Conservation (phyloP, 768 basidiomycete species). For the Mycena chlorophos region DNA sequence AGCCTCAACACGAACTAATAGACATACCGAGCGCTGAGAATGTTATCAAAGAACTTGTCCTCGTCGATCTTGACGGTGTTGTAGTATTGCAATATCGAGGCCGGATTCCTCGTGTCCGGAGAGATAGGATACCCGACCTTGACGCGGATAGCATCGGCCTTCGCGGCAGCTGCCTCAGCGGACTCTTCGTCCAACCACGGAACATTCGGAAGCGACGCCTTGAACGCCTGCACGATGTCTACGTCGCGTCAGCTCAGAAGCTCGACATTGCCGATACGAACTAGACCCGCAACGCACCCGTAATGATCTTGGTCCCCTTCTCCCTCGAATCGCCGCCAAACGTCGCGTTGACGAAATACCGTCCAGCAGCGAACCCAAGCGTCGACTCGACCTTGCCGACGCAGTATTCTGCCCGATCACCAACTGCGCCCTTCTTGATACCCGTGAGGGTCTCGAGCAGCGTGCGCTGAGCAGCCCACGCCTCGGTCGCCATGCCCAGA, state of each 20-base stretch:
- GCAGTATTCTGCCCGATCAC: conserved; percentile 84
- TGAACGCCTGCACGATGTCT: conserved; percentile 85
- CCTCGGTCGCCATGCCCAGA: conserved; percentile 72
- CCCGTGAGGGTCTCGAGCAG: conserved; percentile 77
- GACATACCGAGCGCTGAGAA: conserved; percentile 60
- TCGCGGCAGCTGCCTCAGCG: conserved; percentile 77
- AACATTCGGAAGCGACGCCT: conserved; percentile 67
- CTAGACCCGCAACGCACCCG: conserved; percentile 47
- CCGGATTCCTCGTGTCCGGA: conserved; percentile 75
- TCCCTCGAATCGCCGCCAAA: conserved; percentile 77
- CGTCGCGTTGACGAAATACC: conserved; percentile 84
- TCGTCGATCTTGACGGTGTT: conserved; percentile 60
- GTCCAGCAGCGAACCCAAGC: conserved; percentile 87
- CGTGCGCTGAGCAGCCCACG: conserved; percentile 72
- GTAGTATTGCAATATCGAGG: conserved; percentile 76
- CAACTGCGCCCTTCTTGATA: conserved; percentile 82
- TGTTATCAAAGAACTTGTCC: conserved; percentile 81
- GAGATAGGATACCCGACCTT: conserved; percentile 93
- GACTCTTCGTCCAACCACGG: conserved; percentile 93
- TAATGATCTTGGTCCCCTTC: conserved; percentile 83
- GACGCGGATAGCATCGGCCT: conserved; percentile 81
- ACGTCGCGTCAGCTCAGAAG: conserved; percentile 17
- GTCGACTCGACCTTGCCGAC: conserved; percentile 66
- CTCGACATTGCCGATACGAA: neutral
- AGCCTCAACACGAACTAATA: too few species aligned